Base-by-base conservation (phyloP, 176 grass and related monocot genomes). In the Musa beccarii region DNA sequence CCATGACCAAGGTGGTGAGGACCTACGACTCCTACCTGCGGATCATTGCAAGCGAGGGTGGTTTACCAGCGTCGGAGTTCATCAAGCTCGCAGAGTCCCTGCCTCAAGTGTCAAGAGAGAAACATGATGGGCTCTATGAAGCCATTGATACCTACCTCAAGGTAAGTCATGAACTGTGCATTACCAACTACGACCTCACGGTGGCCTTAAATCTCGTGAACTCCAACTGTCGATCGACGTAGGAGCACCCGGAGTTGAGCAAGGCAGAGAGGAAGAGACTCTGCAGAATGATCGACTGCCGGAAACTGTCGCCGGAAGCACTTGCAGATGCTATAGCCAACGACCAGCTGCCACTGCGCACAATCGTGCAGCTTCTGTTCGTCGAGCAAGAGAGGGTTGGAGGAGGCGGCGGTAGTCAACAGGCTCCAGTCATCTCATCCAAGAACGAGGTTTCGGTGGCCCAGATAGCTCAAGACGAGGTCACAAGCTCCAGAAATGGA, bases 321-420 rank as follows among this genome's bases (percentile, higher is more conserved):
- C 90, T 90, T 10, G 77, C 84, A 57, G 78, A 86, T 68, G 94
- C 88, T 34, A 85, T 98, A 54, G 68, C 75, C 78, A 98, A 98
- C 28, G 94, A 98, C 22, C 82, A 76, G 77, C 89, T 98, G 84
- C 94, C 94, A 6, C 75, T 98, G 75, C 94, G 90, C 49, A 93
- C 86, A 24, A 93, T 98, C 7, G 94, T 98, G 71, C 90, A 93
- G 79, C 85, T 98, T 10, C 90, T 98, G 2, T 98, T 93, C 54
- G n/a, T 98, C 49, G 94, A 98, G 81, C 90, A 98, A 55, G 88
- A 98, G 80, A 87, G 84, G 19, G 66, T 65, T 10, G 69, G 69
- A 0, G 29, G 15, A 9, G 52, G 83, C 1, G 75, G 83, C 0
- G 67, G 82, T 3, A 53, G 79, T 15, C 66, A 74, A 29, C 72